A percentile compares a stretch with the other conserved stretches of the same genome.
Evolutionary conservation across 1,284 basidiomycete species (phyloP).

Genomic region (Ceratobasidium papillatum): DNA sequence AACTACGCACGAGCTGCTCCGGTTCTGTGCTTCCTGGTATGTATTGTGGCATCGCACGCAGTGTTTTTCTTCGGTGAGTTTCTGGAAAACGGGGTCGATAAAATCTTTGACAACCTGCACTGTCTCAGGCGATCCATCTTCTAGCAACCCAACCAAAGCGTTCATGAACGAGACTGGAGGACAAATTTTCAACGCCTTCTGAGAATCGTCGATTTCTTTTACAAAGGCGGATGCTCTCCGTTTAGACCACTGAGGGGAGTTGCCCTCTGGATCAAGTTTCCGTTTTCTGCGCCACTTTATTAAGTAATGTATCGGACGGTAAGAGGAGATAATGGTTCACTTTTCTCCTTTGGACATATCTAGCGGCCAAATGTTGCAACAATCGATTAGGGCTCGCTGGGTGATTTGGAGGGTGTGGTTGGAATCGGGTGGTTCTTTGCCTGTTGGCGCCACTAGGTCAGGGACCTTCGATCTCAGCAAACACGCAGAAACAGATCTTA

Average conservation of each 20-base stretch:
- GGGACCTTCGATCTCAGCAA: too few species aligned
- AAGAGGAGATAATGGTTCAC: too few species aligned
- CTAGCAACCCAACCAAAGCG: background rate
- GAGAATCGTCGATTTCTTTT: background rate
- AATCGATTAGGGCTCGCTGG: too few species aligned
- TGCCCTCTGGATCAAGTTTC: background rate
- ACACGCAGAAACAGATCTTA: too few species aligned
- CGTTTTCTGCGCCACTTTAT: background rate
- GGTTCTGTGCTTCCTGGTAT: background rate
- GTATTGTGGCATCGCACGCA: constrained; percentile 2
- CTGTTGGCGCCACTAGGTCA: too few species aligned
- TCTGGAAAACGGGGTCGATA: background rate
- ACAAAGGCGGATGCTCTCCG: background rate
- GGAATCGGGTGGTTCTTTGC: too few species aligned
- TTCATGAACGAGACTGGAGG: background rate
- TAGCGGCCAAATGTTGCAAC: too few species aligned
- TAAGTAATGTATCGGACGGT: too few species aligned
- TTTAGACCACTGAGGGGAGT: background rate
- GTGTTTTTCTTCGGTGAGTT: background rate
- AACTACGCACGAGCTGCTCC: background rate
- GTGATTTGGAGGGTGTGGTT: too few species aligned
- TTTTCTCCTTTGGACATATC: too few species aligned
- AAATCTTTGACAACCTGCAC: background rate
- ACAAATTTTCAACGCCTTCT: background rate
- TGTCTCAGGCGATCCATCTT: background rate